Evolutionary conservation across 805 yeast species (phyloP), one percentile per base, ranked within the genome.

Genomic region (Lachancea cidri): DNA sequence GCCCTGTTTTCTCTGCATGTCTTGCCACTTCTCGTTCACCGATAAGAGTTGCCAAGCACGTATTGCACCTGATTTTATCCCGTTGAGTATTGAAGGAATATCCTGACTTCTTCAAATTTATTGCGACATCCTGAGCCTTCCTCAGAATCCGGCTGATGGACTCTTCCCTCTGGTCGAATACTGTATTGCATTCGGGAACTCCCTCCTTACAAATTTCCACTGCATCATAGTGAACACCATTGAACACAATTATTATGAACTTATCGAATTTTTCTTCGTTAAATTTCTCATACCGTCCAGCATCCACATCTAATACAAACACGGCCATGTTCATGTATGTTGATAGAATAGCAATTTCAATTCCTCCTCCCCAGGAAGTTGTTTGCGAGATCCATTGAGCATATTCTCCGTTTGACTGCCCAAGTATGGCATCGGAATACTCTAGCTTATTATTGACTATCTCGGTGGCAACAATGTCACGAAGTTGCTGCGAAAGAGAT

Each of bases 311-410:
- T 20, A 81, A 56, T 8, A 86, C 77, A 40, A 71, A 66, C 32
- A 84, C 77, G 3, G 73, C 67, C 4, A 81, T 60, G 4, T 67
- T 65, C 31, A 81, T 67, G 46, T 71, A 68, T 25, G 70, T 66
- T 2, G 85, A 70, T 20, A 84, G 55, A 5, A 84, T 80, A 6
- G 79, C 76, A 35, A 83, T 61, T 55, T 84, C 94, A 36, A 84
- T 83, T 2, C 86, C 91, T 5, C 94, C 94, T 22, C 94, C 94
- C 94, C 93, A 84, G 14, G 83, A 72, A 27, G 71, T 77, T 15
- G 71, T 71, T 42, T 71, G 64, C 35, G 55, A 48, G 17, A 84
- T 84, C 91, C 93, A 84, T 5, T 61, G 46, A 25, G 73, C 61
- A 54, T 84, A 84, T 7, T 74, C 72, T 0, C 55, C 53, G 2